Percentiles rank a stretch among this genome's conserved stretches.
Conservation (phyloP, 768 basidiomycete species). For the Trametes maxima region DNA sequence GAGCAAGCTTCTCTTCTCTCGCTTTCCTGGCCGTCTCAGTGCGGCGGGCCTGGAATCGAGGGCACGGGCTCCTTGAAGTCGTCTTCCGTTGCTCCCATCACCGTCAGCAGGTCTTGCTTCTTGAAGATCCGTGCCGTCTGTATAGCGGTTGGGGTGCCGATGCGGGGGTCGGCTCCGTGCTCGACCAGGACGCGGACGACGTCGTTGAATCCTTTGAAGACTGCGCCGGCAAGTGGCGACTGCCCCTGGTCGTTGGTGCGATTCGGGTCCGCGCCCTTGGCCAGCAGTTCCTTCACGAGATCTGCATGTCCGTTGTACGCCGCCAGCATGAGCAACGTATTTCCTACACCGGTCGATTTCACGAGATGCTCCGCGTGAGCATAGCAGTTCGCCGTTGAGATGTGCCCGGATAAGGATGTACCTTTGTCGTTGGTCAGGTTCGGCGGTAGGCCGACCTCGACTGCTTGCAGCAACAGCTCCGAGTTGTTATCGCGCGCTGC, state of each 20-base stretch:
- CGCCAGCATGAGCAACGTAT: constrained; percentile 79
- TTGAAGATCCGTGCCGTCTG: constrained; percentile 71
- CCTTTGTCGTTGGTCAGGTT: constrained; percentile 78
- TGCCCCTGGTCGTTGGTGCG: constrained; percentile 72
- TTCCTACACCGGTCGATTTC: constrained; percentile 47
- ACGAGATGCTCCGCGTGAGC: neutral
- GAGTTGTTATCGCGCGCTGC: constrained; percentile 65
- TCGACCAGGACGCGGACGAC: constrained; percentile 57
- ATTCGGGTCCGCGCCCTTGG: constrained; percentile 65
- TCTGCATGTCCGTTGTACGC: constrained; percentile 68
- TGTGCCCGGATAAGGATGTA: constrained; percentile 25
- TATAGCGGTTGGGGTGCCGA: constrained; percentile 68
- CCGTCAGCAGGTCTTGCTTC: constrained; percentile 53
- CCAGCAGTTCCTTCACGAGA: constrained; percentile 55
- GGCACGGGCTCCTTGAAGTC: constrained; percentile 44
- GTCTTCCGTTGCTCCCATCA: constrained; percentile 60
- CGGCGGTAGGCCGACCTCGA: constrained; percentile 68
- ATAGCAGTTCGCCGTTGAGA: neutral
- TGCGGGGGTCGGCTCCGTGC: constrained; percentile 60
- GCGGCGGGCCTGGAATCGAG: constrained; percentile 22
- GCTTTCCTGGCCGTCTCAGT: neutral
- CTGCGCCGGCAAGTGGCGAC: constrained; percentile 73
- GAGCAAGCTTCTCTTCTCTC: neutral
- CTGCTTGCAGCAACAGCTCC: constrained; percentile 54
- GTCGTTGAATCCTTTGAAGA: constrained; percentile 72